phyloP scores from a whole-genome alignment of 345 rosid genomes.

The Salix arbutifolia region DNA sequence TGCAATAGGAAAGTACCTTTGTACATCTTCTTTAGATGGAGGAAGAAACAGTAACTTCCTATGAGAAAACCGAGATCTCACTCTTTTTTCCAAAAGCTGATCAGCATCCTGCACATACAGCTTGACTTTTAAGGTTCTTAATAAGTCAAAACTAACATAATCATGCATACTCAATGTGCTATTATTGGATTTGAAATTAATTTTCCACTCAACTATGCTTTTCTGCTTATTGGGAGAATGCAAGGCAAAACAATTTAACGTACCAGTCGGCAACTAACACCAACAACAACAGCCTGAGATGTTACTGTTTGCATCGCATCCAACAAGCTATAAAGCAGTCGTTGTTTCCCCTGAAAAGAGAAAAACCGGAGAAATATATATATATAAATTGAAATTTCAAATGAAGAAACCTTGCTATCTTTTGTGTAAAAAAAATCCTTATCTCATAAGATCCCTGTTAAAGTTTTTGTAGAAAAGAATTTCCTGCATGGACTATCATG shows the following conservation, averaged over 20 bases:
- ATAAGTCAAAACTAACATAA: not conserved
- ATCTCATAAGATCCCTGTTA: not conserved
- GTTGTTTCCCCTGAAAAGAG: constrained; percentile 72
- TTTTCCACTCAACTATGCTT: not conserved
- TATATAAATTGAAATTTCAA: not conserved
- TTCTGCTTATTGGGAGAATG: not conserved
- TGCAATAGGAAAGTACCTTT: constrained; percentile 38
- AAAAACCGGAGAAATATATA: not conserved
- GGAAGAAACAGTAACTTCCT: constrained; percentile 79
- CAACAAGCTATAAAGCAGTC: constrained; percentile 74
- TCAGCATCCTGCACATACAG: constrained; percentile 70
- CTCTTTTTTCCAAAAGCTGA: constrained; percentile 93
- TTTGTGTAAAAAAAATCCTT: not conserved
- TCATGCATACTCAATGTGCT: not conserved
- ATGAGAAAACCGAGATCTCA: constrained; percentile 91
- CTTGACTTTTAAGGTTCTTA: not conserved
- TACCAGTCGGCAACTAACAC: constrained; percentile 81
- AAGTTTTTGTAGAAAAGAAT: not conserved
- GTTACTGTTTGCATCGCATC: constrained; percentile 93
- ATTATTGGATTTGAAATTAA: not conserved
- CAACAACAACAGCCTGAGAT: constrained; percentile 88
- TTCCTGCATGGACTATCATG: not conserved
- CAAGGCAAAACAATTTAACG: constrained; percentile 6
- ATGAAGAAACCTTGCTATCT: not conserved
- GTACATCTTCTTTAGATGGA: constrained; percentile 62